Conservation (phyloP, 106 monocot genomes). For the Alisma plantagoaquatica region DNA sequence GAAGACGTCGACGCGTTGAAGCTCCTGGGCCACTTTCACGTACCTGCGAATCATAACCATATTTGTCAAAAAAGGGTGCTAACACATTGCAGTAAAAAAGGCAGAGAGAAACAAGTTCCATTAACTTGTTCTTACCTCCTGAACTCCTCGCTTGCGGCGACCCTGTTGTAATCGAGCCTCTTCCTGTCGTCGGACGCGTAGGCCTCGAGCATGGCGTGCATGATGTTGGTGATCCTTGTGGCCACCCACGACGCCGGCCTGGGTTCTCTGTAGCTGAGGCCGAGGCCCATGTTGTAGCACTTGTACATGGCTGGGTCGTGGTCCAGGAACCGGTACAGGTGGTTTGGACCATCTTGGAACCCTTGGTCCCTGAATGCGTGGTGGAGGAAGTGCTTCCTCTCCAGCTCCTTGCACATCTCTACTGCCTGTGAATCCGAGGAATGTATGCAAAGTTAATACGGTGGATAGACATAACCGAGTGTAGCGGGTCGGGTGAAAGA, state of each 20-base stretch:
- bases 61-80: not conserved
- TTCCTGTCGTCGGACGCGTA: constrained; percentile 50
- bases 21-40: constrained; percentile 41
- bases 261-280: constrained; percentile 55
- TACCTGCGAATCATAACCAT: constrained; percentile 23
- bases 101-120: not conserved
- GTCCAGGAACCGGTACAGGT: constrained; percentile 64
- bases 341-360: constrained; percentile 54
- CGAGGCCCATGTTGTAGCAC: constrained; percentile 58
- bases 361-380: constrained; percentile 78
- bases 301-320: constrained; percentile 53
- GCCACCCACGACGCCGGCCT: constrained; percentile 32
- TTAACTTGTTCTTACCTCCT: constrained; percentile 29
- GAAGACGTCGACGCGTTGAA: constrained; percentile 54
- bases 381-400: constrained; percentile 64
- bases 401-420: constrained; percentile 61
- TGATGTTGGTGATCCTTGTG: constrained; percentile 41
- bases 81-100: too few relatives aligned
- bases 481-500: too few relatives aligned
- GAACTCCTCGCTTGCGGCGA: constrained; percentile 67
- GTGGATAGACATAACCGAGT: too few relatives aligned
- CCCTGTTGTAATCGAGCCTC: constrained; percentile 47
- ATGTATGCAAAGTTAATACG: not conserved
- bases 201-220: constrained; percentile 64
- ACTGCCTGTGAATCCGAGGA: constrained; percentile 26